Evolutionary conservation across 2,329 filamentous ascomycete genomes (phyloP).

Genomic region (Xylariaceae sp.): DNA sequence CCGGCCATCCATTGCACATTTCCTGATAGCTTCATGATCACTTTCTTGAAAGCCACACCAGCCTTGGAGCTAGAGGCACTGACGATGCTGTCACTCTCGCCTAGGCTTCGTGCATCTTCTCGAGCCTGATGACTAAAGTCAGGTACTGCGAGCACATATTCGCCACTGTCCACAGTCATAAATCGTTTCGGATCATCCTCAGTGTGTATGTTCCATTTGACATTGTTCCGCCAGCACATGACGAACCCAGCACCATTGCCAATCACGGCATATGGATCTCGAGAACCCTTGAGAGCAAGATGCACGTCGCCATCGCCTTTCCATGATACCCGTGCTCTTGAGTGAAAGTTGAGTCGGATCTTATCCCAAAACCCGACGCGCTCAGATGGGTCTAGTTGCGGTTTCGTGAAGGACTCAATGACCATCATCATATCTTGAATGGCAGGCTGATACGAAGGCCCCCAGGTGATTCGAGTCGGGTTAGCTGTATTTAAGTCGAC

Average conservation of each 20-base stretch:
- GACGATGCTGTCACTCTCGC: constrained; percentile 56
- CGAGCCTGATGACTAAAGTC: constrained; percentile 88
- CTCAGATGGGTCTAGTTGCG: constrained; percentile 88
- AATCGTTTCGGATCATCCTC: constrained; percentile 87
- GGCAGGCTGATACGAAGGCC: constrained; percentile 93
- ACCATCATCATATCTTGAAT: constrained; percentile 99
- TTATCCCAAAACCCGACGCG: constrained; percentile 98
- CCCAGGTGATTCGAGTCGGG: constrained; percentile 93
- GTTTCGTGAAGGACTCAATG: constrained; percentile 95
- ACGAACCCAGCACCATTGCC: constrained; percentile 91
- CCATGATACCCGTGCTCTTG: constrained; percentile 83
- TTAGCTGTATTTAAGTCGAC: constrained; percentile 91
- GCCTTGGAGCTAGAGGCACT: constrained; percentile 64
- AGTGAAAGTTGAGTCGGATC: constrained; percentile 90
- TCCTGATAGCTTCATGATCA: constrained; percentile 96
- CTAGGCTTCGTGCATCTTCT: constrained; percentile 50
- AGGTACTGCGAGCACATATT: constrained; percentile 90
- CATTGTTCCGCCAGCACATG: constrained; percentile 97
- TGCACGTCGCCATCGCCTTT: constrained; percentile 95
- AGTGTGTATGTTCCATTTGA: constrained; percentile 79
- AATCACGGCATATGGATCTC: constrained; percentile 90
- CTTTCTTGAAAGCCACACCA: constrained; percentile 91
- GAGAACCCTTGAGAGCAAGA: constrained; percentile 81
- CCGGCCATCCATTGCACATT: constrained; percentile 92
- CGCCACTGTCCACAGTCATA: constrained; percentile 92